Evolutionary conservation across 1,139 yeast genomes (phyloP), one percentile per base, ranked within the genome.

Genomic region (Debaryomycetaceae sp.): DNA sequence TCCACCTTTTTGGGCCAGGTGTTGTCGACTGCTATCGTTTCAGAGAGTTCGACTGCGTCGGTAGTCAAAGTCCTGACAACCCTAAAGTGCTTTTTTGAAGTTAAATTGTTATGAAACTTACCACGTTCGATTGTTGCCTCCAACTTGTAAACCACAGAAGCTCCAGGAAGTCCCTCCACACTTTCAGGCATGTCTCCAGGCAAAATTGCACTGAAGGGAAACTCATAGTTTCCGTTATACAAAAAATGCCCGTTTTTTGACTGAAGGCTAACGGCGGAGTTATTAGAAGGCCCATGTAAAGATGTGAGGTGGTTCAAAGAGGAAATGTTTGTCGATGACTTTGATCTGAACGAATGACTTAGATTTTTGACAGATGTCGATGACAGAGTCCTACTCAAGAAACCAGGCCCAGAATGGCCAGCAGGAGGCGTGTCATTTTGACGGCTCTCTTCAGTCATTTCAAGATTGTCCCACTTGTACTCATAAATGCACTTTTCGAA

Each of bases 1-100:
- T 94, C 98, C 35, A 92, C 87, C 59, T 92, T 92, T 36, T 79
- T 70, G 3, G 98, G 98, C 99, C 99, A 94, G 0, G 92, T 83
- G 58, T 92, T 92, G 56, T 89, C 96, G 17, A 92, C 95, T 0
- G 96, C 89, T 49, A 89, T 87, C 0, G 98, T 88, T 62, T 92
- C 98, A 0, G 94, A 76, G 34, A 91, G 69, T 55, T 94, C 98
- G 1, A 87, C 78, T 0, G 95, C 79, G 61, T 91, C 98, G 1
- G 95, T 78, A 0, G 96, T 83, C 42, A 91, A 65, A 0, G 98
- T 92, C 49, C 98, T 75, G n/a, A 92, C 79, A 11, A 94, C 83
- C 44, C 96, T 76, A 8, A 94, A 50, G 53, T 83, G 91, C 52
- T 82, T 87, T 50, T 79, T 82, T 18, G 89, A 73, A n/a, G 71